Evolutionary conservation across 306 rosid species (phyloP), one percentile per base, ranked within the genome.

Genomic region (Ormosia semicastrata): DNA sequence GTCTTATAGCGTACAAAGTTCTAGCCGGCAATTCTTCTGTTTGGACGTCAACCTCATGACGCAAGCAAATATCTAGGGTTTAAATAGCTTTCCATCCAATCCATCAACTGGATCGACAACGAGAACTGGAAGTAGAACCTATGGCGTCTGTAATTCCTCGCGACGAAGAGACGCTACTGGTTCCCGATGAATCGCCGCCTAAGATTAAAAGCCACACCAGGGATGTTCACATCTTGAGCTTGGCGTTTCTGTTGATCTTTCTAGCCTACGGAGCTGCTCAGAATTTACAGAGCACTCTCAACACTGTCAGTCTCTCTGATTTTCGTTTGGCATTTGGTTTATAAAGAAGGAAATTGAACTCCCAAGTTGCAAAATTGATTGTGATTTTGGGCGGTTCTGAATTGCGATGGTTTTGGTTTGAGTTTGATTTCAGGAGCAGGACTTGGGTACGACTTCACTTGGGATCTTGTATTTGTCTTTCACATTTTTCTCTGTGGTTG

Each of bases 261-360:
- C 89, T 93, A 3, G 96, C 99, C 34, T 95, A 89, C 47, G 99
- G 99, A 5, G 99, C 99, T 6, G 99, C 92, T 4, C 99, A 93
- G 85, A 95, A 95, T 74, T 78, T 95, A 17, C 93, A 95, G 89
- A 95, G 92, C 73, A 90, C 94, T 12, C 63, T 95, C 80, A 95
- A 95, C 85, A 93, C 92, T 13, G 98, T 95, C 68, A 80, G 89
- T 81, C 14, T 36, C 64, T 30, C 10, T 5, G 24, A 11, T 79
- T 30, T 7, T 47, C 70, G 58, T 4, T 17, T 43, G 14, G 1
- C 2, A 1, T 3, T 72, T 44, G 3, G 8, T 17, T 30, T 46
- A 37, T n/a, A 62, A 58, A 1, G 7, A 15, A 15, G 10, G 60
- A 30, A 47, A 58, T 43, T 46, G 32, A 52, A 67, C 47, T 39